Evolutionary conservation across 2,329 filamentous ascomycete species (phyloP).

Genomic region (Alternaria rosae): DNA sequence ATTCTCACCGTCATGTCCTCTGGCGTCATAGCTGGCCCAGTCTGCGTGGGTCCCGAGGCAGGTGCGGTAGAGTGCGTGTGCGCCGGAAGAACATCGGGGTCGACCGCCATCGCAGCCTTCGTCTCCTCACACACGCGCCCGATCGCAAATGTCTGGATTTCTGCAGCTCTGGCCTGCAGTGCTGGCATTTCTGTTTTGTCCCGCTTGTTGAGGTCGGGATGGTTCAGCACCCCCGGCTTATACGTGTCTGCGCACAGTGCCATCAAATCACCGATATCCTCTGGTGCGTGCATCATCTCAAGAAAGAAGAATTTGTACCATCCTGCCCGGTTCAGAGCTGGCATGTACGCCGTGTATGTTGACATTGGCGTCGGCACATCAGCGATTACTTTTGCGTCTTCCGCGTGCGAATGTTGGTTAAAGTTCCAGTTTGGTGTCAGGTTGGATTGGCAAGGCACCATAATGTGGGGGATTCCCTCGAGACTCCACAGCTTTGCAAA

Average conservation of each 20-base stretch:
- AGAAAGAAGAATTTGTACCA: constrained; percentile 49
- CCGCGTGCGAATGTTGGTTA: constrained; percentile 31
- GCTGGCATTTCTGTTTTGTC: constrained; percentile 33
- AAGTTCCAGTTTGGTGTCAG: constrained; percentile 43
- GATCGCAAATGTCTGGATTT: constrained; percentile 34
- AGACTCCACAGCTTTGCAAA: constrained; percentile 45
- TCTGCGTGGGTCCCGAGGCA: background rate
- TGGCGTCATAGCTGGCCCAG: constrained; percentile 3
- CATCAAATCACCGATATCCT: constrained; percentile 39
- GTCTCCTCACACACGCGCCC: constrained; percentile 40
- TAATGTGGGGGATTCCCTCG: constrained; percentile 43
- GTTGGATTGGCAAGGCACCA: constrained; percentile 40
- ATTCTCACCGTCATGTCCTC: constrained; percentile 22
- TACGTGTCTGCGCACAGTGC: constrained; percentile 42
- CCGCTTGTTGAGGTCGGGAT: constrained; percentile 42
- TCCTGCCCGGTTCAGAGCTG: constrained; percentile 45
- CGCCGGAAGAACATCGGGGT: constrained; percentile 9
- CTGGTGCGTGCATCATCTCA: constrained; percentile 37
- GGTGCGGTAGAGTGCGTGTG: constrained; percentile 5
- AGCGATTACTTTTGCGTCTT: constrained; percentile 29
- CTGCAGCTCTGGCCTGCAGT: constrained; percentile 34
- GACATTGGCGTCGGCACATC: constrained; percentile 15
- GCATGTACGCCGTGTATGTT: constrained; percentile 37
- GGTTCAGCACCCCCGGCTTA: constrained; percentile 39
- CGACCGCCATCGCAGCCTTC: constrained; percentile 33